phyloP scores from a whole-genome alignment of 2,329 filamentous ascomycete species.

The Pseudogymnoascus sp. region DNA sequence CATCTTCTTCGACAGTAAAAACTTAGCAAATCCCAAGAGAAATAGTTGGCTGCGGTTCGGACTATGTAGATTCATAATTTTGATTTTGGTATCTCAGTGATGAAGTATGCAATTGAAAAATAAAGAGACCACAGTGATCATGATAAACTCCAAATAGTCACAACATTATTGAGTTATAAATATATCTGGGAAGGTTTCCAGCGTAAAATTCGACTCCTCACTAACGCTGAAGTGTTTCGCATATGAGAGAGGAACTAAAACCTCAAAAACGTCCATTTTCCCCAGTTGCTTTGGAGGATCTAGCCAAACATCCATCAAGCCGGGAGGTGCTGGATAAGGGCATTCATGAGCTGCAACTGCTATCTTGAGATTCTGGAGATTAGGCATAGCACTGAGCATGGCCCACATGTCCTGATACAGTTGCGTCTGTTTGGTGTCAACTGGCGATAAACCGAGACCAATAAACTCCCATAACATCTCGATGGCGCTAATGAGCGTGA shows the following conservation, averaged over 20 bases:
- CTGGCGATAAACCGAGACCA: background rate
- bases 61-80: background rate
- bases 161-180: background rate
- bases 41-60: background rate
- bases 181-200: background rate
- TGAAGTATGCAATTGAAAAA: background rate
- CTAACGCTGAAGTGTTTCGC: background rate
- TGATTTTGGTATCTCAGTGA: background rate
- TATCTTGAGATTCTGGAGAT: slow-evolving; percentile 2
- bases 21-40: background rate
- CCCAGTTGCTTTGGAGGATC: background rate
- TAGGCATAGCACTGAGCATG: slow-evolving; percentile 2
- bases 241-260: slow-evolving; percentile 5
- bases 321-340: background rate
- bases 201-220: background rate
- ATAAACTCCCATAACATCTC: slow-evolving; percentile 18
- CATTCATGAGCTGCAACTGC: slow-evolving; percentile 7
- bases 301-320: slow-evolving; percentile 1
- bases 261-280: slow-evolving; percentile 3
- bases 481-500: slow-evolving; percentile 19
- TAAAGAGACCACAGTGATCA: background rate
- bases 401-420: background rate
- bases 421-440: background rate
- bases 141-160: background rate
- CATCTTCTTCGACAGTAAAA: background rate